phyloP scores from a whole-genome alignment of 371 early-diverging fungal species.

The Syncephalastrum monosporum region DNA sequence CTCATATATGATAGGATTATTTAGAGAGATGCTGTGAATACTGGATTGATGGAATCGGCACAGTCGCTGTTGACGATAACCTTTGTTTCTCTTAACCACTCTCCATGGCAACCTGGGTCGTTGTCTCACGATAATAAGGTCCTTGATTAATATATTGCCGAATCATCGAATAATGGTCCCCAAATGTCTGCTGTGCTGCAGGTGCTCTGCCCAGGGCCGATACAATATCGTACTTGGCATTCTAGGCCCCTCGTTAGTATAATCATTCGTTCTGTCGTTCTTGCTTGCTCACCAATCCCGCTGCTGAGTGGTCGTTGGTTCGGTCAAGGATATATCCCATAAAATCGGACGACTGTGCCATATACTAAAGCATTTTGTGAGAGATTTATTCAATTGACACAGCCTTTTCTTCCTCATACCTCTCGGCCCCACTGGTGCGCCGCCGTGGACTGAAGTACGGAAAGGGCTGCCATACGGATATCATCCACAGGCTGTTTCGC shows the following conservation, averaged over 20 bases:
- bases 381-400: background rate
- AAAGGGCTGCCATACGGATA: constrained; percentile 39
- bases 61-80: too few species aligned
- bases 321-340: constrained; percentile 48
- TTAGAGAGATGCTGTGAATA: too few species aligned
- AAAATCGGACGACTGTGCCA: constrained; percentile 36
- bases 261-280: too few species aligned
- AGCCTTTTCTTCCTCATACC: constrained; percentile 20
- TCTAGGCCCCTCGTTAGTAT: background rate
- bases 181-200: constrained; percentile 21
- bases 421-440: constrained; percentile 40
- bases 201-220: constrained; percentile 26
- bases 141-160: constrained; percentile 44
- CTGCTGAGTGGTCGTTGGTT: constrained; percentile 32
- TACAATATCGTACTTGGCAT: constrained; percentile 47
- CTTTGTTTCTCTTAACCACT: constrained; percentile 21
- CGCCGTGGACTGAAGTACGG: constrained; percentile 41
- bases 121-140: constrained; percentile 30
- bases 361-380: background rate
- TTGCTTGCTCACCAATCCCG: constrained; percentile 36
- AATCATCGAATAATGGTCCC: constrained; percentile 25
- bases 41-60: too few species aligned
- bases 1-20: too few species aligned
- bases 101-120: constrained; percentile 39
- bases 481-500: constrained; percentile 41